Percentiles rank a stretch among this genome's conserved stretches.
These are phyloP conservation scores for Hypocrella siamensis DNA, from an alignment of 2,329 filamentous ascomycete species.

Conservation along the genomic window DNA sequence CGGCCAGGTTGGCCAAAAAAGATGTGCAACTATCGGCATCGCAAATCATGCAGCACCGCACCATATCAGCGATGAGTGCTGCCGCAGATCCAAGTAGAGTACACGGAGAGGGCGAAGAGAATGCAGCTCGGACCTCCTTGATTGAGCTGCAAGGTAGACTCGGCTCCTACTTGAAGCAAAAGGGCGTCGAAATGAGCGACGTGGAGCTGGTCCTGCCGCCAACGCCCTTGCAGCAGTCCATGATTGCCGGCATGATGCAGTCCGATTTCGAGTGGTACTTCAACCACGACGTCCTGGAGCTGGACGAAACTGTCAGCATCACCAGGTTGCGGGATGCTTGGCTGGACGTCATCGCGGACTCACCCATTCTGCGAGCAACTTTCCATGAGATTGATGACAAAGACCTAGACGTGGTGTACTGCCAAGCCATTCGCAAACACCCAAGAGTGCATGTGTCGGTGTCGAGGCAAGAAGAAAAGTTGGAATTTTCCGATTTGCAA, in stretches of 20 bases:
- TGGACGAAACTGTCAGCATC: slow-evolving; percentile 39
- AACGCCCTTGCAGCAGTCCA: slow-evolving; percentile 74
- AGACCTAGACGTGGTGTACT: slow-evolving; percentile 31
- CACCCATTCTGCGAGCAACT: slow-evolving; percentile 59
- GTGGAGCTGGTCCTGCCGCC: slow-evolving; percentile 52
- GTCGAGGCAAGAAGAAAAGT: slow-evolving; percentile 10
- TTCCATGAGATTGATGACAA: slow-evolving; percentile 54
- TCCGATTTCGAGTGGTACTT: slow-evolving; percentile 67
- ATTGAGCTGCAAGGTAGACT: slow-evolving; percentile 12
- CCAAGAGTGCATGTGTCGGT: slow-evolving; percentile 8
- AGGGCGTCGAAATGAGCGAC: slow-evolving; percentile 18
- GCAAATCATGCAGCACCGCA: slow-evolving; percentile 58
- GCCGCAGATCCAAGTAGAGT: slow-evolving; percentile 23
- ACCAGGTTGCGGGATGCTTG: slow-evolving; percentile 44
- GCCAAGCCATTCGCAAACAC: slow-evolving; percentile 27
- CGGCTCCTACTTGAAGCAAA: slow-evolving; percentile 17
- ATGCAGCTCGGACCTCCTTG: not conserved
- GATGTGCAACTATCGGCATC: slow-evolving; percentile 53
- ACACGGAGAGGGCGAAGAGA: not conserved
- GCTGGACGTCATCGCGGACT: slow-evolving; percentile 37
- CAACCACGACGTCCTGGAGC: slow-evolving; percentile 62
- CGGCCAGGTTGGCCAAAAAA: slow-evolving; percentile 48
- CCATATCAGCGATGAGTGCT: slow-evolving; percentile 30
- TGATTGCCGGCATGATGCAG: slow-evolving; percentile 67
- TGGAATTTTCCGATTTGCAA: slow-evolving; percentile 16